These are phyloP conservation scores for Fraxinus paxiana DNA, from an alignment of 305 asterid genomes.

Conservation along the genomic window DNA sequence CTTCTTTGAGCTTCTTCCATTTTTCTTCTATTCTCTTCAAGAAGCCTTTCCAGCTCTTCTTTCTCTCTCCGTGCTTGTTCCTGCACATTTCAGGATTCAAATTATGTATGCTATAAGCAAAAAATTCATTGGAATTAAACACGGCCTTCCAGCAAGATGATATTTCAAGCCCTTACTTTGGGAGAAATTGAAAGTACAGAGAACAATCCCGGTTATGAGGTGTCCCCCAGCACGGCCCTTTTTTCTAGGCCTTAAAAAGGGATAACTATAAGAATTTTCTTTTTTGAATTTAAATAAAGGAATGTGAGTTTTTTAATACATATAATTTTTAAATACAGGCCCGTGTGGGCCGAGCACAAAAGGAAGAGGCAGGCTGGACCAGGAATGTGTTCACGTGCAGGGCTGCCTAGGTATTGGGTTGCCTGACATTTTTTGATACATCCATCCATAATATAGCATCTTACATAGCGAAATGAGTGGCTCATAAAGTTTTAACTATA, in stretches of 20 bases:
- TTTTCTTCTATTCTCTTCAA: slow-evolving; percentile 74
- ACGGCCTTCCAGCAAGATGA: neutral
- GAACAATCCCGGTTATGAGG: neutral
- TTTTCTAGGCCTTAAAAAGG: neutral
- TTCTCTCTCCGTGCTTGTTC: slow-evolving; percentile 74
- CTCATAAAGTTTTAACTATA: neutral
- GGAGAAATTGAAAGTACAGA: neutral
- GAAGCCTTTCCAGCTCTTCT: slow-evolving; percentile 70
- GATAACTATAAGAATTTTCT: neutral
- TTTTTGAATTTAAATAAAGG: neutral
- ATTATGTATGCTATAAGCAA: neutral
- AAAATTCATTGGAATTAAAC: neutral
- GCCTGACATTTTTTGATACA: neutral
- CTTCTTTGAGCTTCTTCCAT: slow-evolving; percentile 81
- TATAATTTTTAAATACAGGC: neutral
- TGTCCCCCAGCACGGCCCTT: neutral
- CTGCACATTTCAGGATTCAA: slow-evolving; percentile 34
- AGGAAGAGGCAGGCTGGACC: neutral
- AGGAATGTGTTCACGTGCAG: neutral
- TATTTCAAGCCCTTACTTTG: neutral
- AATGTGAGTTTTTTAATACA: neutral
- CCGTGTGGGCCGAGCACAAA: neutral
- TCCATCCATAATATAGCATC: neutral
- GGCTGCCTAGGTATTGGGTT: neutral
- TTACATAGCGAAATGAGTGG: neutral